These are phyloP conservation scores for Hamamelis virginiana DNA, from an alignment of 164 flowering plant species.

Conservation along the genomic window DNA sequence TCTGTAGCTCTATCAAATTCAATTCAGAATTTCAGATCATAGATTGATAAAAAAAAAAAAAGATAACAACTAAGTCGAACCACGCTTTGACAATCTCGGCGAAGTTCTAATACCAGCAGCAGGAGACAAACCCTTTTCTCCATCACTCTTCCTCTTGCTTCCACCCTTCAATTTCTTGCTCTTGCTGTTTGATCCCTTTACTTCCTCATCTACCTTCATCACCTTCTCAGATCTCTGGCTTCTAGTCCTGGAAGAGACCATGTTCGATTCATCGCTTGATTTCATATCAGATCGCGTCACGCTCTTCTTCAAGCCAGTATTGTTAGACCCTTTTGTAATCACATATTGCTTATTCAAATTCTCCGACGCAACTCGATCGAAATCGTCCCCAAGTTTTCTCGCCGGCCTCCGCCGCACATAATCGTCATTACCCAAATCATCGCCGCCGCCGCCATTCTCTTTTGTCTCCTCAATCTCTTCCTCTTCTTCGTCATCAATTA, in stretches of 20 bases:
- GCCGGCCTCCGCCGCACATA: conserved; percentile 22
- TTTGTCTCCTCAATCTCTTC: conserved; percentile 12
- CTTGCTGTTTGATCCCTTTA: neutral
- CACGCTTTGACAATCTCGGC: conserved; percentile 32
- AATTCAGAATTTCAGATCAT: neutral
- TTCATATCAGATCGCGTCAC: too few species aligned
- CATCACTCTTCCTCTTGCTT: neutral
- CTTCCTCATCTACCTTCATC: conserved; percentile 14
- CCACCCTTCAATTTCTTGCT: conserved; percentile 4
- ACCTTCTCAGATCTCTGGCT: conserved; percentile 14
- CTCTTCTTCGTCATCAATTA: conserved; percentile 25
- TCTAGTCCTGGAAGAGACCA: conserved; percentile 18
- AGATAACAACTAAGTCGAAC: conserved; percentile 1
- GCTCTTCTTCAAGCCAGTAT: conserved; percentile 15
- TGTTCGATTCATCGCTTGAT: too few species aligned
- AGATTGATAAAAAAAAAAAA: neutral
- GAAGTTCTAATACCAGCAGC: conserved; percentile 26
- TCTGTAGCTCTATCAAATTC: neutral
- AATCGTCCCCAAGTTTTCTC: conserved; percentile 50
- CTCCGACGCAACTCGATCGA: conserved; percentile 39
- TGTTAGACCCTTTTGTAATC: neutral
- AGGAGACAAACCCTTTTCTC: neutral
- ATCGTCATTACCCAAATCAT: neutral
- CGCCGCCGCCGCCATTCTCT: conserved; percentile 4
- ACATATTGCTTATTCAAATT: neutral